Evolutionary conservation across 2,329 filamentous ascomycete species (phyloP).

Genomic region (Fusarium anthophilum): DNA sequence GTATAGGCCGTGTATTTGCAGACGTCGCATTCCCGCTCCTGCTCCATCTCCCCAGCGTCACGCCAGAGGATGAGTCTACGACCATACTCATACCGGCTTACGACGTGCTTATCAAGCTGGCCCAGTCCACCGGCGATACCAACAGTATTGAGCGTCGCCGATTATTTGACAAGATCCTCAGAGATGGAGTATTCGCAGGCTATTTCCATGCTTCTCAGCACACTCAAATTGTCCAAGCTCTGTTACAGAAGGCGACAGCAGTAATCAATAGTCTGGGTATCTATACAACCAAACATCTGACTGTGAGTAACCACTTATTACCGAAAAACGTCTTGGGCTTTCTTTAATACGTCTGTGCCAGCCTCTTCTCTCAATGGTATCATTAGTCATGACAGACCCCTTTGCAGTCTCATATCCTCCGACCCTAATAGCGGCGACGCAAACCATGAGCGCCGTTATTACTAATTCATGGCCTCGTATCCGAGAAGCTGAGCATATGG

Average conservation of each 20-base stretch:
- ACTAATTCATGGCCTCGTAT: constrained; percentile 76
- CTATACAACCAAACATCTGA: constrained; percentile 72
- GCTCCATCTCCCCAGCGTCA: constrained; percentile 80
- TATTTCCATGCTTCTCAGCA: constrained; percentile 69
- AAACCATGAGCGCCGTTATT: constrained; percentile 66
- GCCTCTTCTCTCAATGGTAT: constrained; percentile 74
- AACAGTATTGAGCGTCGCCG: constrained; percentile 42
- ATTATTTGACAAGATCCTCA: constrained; percentile 64
- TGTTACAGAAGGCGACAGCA: constrained; percentile 60
- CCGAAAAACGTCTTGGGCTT: not conserved
- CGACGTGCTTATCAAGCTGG: constrained; percentile 70
- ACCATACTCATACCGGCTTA: constrained; percentile 73
- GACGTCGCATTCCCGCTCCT: constrained; percentile 76
- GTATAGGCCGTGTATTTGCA: constrained; percentile 74
- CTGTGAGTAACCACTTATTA: constrained; percentile 53
- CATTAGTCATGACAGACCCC: constrained; percentile 72
- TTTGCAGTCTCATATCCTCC: constrained; percentile 67
- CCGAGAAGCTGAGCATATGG: constrained; percentile 61
- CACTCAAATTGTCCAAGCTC: constrained; percentile 62
- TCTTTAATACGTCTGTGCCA: constrained; percentile 46
- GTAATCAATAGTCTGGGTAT: constrained; percentile 69
- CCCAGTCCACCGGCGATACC: constrained; percentile 39
- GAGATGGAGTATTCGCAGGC: constrained; percentile 64
- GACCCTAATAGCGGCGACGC: constrained; percentile 62
- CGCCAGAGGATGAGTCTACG: constrained; percentile 75